These are phyloP conservation scores for Dipteronia dyeriana DNA, from an alignment of 345 rosid genomes.

Conservation along the genomic window DNA sequence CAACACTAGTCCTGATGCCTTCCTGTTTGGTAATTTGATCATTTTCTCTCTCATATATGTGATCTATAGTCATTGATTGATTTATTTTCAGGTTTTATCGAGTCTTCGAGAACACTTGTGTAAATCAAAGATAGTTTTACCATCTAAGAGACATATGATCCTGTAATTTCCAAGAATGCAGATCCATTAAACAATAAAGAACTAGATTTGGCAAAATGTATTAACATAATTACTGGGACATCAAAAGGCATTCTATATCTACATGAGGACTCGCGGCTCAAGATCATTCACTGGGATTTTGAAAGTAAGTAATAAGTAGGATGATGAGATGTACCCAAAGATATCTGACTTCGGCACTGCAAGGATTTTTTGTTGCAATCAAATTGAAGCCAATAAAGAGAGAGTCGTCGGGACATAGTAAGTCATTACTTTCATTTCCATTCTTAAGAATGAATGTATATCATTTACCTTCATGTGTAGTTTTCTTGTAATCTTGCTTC, in stretches of 20 bases:
- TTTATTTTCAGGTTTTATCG: not conserved
- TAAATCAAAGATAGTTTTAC: not conserved
- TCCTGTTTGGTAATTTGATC: conserved; percentile 39
- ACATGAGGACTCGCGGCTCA: conserved; percentile 59
- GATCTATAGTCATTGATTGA: not conserved
- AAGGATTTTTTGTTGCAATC: conserved; percentile 49
- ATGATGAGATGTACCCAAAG: conserved; percentile 52
- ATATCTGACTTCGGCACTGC: conserved; percentile 65
- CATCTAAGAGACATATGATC: not conserved
- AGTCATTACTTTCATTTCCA: conserved; percentile 17
- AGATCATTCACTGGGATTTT: conserved; percentile 51
- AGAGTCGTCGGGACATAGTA: conserved; percentile 59
- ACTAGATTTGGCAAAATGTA: conserved; percentile 41
- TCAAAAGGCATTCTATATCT: conserved; percentile 53
- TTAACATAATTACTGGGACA: no score
- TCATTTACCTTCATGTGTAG: not conserved
- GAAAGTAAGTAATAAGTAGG: conserved; percentile 55
- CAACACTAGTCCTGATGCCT: conserved; percentile 50
- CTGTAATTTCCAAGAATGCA: conserved; percentile 19
- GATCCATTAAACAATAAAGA: conserved; percentile 35
- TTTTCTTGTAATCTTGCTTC: no score
- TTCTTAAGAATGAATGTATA: not conserved
- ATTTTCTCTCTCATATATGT: not conserved
- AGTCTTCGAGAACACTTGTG: not conserved
- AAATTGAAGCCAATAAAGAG: conserved; percentile 49